Percentiles rank a stretch among this genome's conserved stretches.
Evolutionary conservation across 305 asterid genomes (phyloP).

Genomic region (Fraxinus dipetala): DNA sequence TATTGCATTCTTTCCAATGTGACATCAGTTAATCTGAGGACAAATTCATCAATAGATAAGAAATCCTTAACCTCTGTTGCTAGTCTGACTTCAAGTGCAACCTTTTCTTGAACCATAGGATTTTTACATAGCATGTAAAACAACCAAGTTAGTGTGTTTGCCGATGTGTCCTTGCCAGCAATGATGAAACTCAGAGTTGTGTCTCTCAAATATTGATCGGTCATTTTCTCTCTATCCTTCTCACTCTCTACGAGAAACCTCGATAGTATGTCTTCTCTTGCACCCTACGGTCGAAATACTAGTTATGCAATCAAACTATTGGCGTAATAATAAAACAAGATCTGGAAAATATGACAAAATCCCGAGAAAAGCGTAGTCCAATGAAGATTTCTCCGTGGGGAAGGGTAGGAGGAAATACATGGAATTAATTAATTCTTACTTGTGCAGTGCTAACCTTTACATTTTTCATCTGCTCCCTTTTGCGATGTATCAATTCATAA

Average conservation of each 20-base stretch:
- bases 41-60: not conserved
- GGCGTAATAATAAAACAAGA: not conserved
- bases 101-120: constrained; percentile 20
- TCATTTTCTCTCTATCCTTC: not conserved
- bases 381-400: not conserved
- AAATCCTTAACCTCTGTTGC: constrained; percentile 2
- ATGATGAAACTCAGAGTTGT: constrained; percentile 4
- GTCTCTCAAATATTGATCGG: constrained; percentile 16
- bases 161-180: constrained; percentile 20
- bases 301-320: not conserved
- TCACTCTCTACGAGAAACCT: constrained; percentile 16
- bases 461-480: constrained; percentile 29
- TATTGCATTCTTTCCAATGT: constrained; percentile 12
- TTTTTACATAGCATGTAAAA: constrained; percentile 21
- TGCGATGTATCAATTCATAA: constrained; percentile 24
- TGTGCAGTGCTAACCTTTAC: not conserved
- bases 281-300: not conserved
- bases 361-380: constrained; percentile 20
- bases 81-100: constrained; percentile 19
- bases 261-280: constrained; percentile 20
- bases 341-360: constrained; percentile 13
- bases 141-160: constrained; percentile 24
- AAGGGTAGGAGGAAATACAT: not conserved
- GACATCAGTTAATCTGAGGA: not conserved
- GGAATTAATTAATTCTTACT: not conserved